Percentiles rank a stretch among this genome's conserved stretches.
phyloP scores from a whole-genome alignment of 345 rosid genomes.

The Syzygium aqueum region DNA sequence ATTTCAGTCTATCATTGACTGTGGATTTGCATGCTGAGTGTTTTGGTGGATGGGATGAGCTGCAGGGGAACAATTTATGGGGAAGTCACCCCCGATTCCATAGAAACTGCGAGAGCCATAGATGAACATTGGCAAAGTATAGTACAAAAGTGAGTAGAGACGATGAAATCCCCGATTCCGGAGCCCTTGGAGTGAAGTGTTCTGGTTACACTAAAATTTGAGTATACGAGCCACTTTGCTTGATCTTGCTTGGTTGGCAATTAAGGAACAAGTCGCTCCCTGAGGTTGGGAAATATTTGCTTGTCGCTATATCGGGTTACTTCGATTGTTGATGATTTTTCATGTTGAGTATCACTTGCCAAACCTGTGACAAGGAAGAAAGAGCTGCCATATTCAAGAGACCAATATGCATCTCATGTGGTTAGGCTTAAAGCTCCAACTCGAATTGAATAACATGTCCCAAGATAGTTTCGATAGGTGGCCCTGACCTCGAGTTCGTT shows the following conservation, averaged over 20 bases:
- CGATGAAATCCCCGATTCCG: too few species aligned
- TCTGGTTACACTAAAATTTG: neutral
- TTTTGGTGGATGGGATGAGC: neutral
- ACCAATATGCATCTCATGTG: neutral
- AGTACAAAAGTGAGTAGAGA: neutral
- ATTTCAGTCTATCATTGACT: too few species aligned
- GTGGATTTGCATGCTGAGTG: neutral
- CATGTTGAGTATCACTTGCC: neutral
- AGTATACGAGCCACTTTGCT: neutral
- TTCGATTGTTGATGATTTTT: neutral
- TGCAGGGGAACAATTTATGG: neutral
- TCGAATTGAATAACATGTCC: too few species aligned
- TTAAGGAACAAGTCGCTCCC: neutral
- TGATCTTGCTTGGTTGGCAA: neutral
- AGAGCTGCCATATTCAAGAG: neutral
- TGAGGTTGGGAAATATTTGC: neutral
- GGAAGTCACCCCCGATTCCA: neutral
- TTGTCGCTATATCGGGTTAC: neutral
- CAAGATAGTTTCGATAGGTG: too few species aligned
- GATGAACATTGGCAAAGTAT: neutral
- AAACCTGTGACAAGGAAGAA: neutral
- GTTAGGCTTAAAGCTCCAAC: too few species aligned
- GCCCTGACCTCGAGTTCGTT: too few species aligned
- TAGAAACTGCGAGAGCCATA: neutral
- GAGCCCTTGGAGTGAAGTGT: neutral